A percentile compares a stretch with the other conserved stretches of the same genome.
Conservation (phyloP, 1,284 basidiomycete genomes). For the Cutaneotrichosporon cutaneum region DNA sequence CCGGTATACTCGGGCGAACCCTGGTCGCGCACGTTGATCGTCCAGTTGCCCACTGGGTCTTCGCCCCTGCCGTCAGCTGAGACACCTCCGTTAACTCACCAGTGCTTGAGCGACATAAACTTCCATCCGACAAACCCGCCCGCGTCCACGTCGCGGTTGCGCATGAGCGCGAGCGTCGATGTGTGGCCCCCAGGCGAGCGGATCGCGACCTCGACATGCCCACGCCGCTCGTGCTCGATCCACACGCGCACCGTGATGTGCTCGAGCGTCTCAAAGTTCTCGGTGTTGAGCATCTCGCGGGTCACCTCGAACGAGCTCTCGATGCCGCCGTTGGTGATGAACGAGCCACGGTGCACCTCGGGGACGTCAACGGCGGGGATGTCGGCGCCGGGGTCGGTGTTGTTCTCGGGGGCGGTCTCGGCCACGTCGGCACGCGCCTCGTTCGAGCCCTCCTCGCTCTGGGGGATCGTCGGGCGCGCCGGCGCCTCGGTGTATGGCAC, state of each 20-base stretch:
- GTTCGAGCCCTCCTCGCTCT: background rate
- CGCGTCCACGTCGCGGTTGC: conserved; percentile 66
- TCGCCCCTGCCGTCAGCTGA: too few relatives aligned
- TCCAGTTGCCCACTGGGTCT: conserved; percentile 89
- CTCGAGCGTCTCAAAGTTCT: conserved; percentile 85
- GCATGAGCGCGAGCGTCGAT: conserved; percentile 75
- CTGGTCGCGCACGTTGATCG: conserved; percentile 78
- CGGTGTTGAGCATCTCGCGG: conserved; percentile 64
- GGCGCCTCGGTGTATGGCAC: conserved; percentile 49
- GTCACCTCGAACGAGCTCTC: conserved; percentile 69
- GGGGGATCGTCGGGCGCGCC: conserved; percentile 12
- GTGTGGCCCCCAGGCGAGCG: conserved; percentile 80
- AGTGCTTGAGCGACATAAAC: conserved; percentile 98
- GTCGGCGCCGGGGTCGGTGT: background rate
- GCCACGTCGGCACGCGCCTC: background rate
- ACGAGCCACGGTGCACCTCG: conserved; percentile 25
- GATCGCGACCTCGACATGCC: conserved; percentile 90
- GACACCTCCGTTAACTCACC: too few relatives aligned
- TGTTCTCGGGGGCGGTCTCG: background rate
- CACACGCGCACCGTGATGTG: conserved; percentile 92
- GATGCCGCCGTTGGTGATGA: conserved; percentile 68
- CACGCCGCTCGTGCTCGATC: conserved; percentile 81
- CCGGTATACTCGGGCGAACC: conserved; percentile 65
- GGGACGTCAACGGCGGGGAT: conserved; percentile 8
- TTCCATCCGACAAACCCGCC: conserved; percentile 89